Evolutionary conservation across 225 moss, liverwort and hornwort genomes (phyloP), one percentile per base, ranked within the genome.

Genomic region (Takakia lepidozioides): DNA sequence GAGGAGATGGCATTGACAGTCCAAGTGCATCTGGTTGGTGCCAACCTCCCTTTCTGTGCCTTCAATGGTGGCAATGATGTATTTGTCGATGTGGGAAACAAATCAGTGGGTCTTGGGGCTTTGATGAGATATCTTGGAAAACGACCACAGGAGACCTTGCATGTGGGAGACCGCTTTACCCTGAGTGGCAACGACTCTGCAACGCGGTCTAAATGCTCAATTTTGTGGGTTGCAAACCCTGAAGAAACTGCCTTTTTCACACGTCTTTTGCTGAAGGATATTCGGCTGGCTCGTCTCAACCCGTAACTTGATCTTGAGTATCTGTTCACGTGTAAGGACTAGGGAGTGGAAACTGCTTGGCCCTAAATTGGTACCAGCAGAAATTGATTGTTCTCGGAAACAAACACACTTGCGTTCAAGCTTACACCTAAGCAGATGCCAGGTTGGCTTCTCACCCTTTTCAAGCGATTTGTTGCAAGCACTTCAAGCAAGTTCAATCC

Each of bases 181-280:
- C 46, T 88, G 16, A 88, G 88, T 51, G 93, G 93, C 25, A 93
- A 93, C 46, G 93, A 93, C 46, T 85, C 85, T 49, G 93, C 93
- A 3, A 88, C 93, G 8, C 64, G 93, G 1, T 93, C 88, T 2
- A 80, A 88, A 51, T 93, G 93, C 75, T 88, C 88, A 18, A 88
- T 93, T 57, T 55, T 93, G 53, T 93, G 93, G 93, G 88, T 93
- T 10, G 93, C 93, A 4, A 93, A 93, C 52, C 93, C 93, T 0
- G 88, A 93, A 56, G 93, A 93, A 58, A 93, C 93, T 1, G 83
- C 85, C n/a, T 93, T 93, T 59, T 93, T 88, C 51, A 85, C 85
- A 29, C 70, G 93, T 13, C 51, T 88, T 21, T 57, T 93, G 54
- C 68, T 88, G 21, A 72, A 80, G 0, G 81, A 88, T 52, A 83